Evolutionary conservation across 495 filamentous ascomycete genomes (phyloP).

Genomic region (Neurospora terricola): DNA sequence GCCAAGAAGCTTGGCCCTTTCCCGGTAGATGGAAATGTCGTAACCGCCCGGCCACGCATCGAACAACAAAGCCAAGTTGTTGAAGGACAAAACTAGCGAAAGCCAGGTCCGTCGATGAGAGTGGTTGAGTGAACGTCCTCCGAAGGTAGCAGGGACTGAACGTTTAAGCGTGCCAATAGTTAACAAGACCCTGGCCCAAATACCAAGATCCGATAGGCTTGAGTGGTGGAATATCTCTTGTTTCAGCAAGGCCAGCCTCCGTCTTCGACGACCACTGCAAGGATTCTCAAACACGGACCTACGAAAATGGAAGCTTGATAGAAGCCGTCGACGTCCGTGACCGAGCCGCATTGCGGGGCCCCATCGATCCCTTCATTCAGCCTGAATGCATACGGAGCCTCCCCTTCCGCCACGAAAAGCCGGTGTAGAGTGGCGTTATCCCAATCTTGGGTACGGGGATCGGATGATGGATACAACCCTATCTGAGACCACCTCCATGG

Average conservation of each 20-base stretch:
- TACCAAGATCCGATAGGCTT: background rate
- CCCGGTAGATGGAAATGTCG: background rate
- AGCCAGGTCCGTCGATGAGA: background rate
- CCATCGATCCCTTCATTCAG: background rate
- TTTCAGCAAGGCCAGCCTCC: background rate
- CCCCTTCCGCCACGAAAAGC: background rate
- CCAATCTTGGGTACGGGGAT: background rate
- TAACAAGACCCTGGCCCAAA: background rate
- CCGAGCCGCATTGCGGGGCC: background rate
- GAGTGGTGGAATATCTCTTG: background rate
- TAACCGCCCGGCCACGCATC: background rate
- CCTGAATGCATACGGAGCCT: background rate
- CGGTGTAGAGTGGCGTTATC: background rate
- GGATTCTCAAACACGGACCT: background rate
- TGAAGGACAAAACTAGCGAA: background rate
- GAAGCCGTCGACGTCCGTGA: background rate
- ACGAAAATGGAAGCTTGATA: background rate
- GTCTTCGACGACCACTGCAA: background rate
- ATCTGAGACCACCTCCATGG: background rate
- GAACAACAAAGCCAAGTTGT: background rate
- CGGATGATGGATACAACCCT: background rate
- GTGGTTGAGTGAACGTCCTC: background rate
- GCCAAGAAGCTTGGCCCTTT: background rate
- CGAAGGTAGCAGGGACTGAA: background rate
- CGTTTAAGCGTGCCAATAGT: background rate